Evolutionary conservation across 805 yeast species (phyloP).

Genomic region (Saturnispora mendoncae): DNA sequence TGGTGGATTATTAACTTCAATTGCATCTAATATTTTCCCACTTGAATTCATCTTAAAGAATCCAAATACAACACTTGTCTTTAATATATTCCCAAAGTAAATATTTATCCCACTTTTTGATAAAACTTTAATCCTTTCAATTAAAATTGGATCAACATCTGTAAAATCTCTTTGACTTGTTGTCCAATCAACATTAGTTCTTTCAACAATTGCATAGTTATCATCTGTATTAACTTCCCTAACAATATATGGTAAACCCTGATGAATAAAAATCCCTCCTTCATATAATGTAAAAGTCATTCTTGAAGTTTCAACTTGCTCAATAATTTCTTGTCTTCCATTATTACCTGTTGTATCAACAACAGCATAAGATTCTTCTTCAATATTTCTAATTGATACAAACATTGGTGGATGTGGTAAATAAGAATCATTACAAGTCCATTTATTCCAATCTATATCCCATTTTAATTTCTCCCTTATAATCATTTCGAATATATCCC

Average conservation of each 20-base stretch:
- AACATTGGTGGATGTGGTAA: slow-evolving; percentile 75
- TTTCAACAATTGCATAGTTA: slow-evolving; percentile 72
- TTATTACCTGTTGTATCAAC: slow-evolving; percentile 79
- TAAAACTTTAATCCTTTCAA: slow-evolving; percentile 54
- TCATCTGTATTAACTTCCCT: slow-evolving; percentile 74
- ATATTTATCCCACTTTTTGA: slow-evolving; percentile 46
- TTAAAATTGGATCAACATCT: slow-evolving; percentile 79
- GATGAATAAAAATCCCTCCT: slow-evolving; percentile 92
- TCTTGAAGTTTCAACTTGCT: slow-evolving; percentile 81
- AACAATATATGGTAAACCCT: slow-evolving; percentile 84
- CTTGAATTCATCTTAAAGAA: slow-evolving; percentile 77
- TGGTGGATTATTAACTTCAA: slow-evolving; percentile 88
- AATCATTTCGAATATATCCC: slow-evolving; percentile 18
- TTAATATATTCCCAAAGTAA: slow-evolving; percentile 65
- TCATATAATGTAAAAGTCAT: slow-evolving; percentile 82
- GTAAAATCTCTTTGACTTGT: slow-evolving; percentile 89
- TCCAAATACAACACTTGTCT: slow-evolving; percentile 80
- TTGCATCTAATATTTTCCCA: slow-evolving; percentile 80
- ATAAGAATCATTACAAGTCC: slow-evolving; percentile 48
- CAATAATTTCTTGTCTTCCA: slow-evolving; percentile 67
- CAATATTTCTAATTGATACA: slow-evolving; percentile 76
- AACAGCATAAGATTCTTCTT: slow-evolving; percentile 76
- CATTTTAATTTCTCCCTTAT: slow-evolving; percentile 31
- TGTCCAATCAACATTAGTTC: slow-evolving; percentile 91
- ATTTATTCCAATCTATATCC: slow-evolving; percentile 36